Base-by-base conservation (phyloP, 441 rosid genomes). In the Pelargonium citronellum region DNA sequence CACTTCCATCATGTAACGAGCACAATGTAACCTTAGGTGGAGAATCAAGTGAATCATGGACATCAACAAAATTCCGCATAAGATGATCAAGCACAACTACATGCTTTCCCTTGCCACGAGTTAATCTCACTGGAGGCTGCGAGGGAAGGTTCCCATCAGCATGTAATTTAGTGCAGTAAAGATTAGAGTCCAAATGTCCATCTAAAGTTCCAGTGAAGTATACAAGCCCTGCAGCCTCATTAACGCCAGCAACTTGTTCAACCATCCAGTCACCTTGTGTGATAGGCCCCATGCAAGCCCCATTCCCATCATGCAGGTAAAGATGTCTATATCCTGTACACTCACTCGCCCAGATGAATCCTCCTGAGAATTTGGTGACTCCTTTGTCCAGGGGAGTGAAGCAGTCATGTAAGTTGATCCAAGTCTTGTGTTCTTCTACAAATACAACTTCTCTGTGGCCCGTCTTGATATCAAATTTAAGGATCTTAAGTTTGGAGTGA, bases 291-390 rank as follows among this genome's bases (percentile, higher is more conserved):
- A 90, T 75, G 85, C 90, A 90, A 60, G 79, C 67, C 63, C 97
- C 97, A 66, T 80, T 79, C 53, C 80, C 82, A 72, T 89, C 91
- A 71, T 91, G 86, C 69, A 94, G 83, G 84, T 90, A 89, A 73
- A 94, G 89, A 82, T 94, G 99, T 78, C 91, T 85, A 72, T 79
- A 94, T 76, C 99, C 96, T 0, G 91, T 84, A 78, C 76, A 90
- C 79, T 94, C 99, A 69, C 96, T 91, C 1, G 97, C 95, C 97
- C 97, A 94, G 69, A 91, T 87, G 80, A 94, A 94, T 34, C 97
- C 97, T 63, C 85, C 91, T 39, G 96, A 83, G 72, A 71, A 78
- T 69, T 79, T 79, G 17, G 77, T 58, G 44, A 82, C 74, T 30
- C 89, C 82, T 74, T 79, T 88, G 79, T 90, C 96, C 41, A 94